phyloP scores from a whole-genome alignment of 345 rosid genomes.

The Brassica cretica region DNA sequence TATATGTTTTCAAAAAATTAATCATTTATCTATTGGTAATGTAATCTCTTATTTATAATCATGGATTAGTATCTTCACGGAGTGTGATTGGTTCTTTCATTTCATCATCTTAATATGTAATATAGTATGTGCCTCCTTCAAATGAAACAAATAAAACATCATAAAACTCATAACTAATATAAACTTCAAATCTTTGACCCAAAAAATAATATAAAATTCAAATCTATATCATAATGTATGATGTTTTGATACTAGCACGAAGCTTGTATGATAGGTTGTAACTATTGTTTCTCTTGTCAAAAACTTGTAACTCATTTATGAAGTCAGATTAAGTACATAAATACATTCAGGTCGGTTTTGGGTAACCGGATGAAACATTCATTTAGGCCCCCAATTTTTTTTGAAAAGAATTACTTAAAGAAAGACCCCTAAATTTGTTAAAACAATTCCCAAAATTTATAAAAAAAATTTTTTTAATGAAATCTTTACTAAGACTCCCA shows the following conservation, averaged over 20 bases:
- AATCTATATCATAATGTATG: neutral
- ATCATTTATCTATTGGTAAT: neutral
- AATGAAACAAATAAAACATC: neutral
- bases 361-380: no score
- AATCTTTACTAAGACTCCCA: no score
- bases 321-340: neutral
- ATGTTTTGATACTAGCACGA: neutral
- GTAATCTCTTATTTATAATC: neutral
- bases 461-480: no score
- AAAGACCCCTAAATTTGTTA: no score
- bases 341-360: no score
- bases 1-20: neutral
- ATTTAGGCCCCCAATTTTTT: no score
- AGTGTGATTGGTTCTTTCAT: slow-evolving; percentile 7
- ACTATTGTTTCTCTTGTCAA: neutral
- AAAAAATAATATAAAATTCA: neutral
- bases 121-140: neutral
- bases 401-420: no score
- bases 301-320: neutral
- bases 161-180: no score
- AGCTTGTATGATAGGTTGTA: neutral
- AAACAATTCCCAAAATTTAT: no score
- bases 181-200: no score
- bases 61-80: slow-evolving; percentile 1
- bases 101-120: neutral